A percentile compares a stretch with the other conserved stretches of the same genome.
Evolutionary conservation across 495 filamentous ascomycete genomes (phyloP).

Genomic region (Jackrogersella multiformis): DNA sequence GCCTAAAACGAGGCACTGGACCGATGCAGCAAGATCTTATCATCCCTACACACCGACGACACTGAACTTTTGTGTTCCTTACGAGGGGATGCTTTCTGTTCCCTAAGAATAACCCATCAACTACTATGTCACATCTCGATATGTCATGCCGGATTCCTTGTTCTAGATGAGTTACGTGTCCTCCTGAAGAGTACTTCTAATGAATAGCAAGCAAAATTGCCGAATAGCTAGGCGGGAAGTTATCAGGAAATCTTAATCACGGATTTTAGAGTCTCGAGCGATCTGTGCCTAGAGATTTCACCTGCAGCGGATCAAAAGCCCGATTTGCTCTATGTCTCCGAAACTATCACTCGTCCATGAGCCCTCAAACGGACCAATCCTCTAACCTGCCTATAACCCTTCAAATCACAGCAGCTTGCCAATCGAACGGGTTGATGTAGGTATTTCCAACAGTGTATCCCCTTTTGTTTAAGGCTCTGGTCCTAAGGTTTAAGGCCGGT

Average conservation of each 20-base stretch:
- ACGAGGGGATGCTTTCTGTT: neutral
- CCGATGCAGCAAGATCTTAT: constrained; percentile 28
- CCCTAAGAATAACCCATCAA: neutral
- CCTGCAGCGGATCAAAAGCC: neutral
- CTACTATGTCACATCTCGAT: constrained; percentile 23
- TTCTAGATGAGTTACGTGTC: constrained; percentile 28
- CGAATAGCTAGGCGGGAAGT: neutral
- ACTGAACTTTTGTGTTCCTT: constrained; percentile 46
- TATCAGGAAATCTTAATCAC: neutral
- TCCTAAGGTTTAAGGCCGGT: neutral
- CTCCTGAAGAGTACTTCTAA: neutral
- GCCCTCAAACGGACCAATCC: neutral
- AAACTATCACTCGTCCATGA: neutral
- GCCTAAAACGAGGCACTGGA: constrained; percentile 18
- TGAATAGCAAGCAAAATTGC: constrained; percentile 1
- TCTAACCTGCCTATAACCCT: neutral
- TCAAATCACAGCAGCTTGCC: neutral
- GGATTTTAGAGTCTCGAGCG: neutral
- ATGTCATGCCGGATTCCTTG: constrained; percentile 2
- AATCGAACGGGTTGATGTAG: neutral
- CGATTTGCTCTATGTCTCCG: neutral
- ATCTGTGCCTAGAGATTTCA: neutral
- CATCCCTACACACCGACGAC: constrained; percentile 9
- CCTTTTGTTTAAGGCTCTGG: too few species aligned
- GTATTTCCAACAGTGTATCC: too few species aligned